Percentiles rank a stretch among this genome's conserved stretches.
These are phyloP conservation scores for Fusarium nodosum DNA, from an alignment of 2,329 filamentous ascomycete genomes.

Conservation along the genomic window DNA sequence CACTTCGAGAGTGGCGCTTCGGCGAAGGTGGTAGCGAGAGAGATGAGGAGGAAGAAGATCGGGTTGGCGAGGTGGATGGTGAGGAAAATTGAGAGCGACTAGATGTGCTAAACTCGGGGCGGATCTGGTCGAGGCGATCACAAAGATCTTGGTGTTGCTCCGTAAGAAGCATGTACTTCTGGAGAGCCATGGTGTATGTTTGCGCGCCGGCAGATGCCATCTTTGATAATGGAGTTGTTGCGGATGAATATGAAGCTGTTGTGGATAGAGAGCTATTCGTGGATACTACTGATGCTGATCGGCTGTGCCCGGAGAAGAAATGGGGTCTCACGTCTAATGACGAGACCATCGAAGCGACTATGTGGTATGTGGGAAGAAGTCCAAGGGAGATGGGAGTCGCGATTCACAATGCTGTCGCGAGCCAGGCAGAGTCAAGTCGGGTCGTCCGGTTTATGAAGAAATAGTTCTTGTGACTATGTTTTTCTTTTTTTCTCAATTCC, in stretches of 20 bases:
- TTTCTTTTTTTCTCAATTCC: background rate
- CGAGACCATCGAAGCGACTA: constrained; percentile 53
- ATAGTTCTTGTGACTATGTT: constrained; percentile 24
- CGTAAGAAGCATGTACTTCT: constrained; percentile 67
- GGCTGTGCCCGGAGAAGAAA: constrained; percentile 46
- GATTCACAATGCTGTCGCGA: constrained; percentile 28
- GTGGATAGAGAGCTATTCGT: constrained; percentile 27
- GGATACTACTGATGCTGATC: constrained; percentile 42
- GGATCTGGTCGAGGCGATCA: constrained; percentile 65
- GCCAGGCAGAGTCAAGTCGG: constrained; percentile 7
- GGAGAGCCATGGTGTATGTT: constrained; percentile 63
- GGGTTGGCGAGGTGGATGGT: constrained; percentile 71
- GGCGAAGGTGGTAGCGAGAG: constrained; percentile 65
- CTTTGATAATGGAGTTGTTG: constrained; percentile 30
- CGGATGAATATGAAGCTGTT: constrained; percentile 13
- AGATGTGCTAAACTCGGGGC: constrained; percentile 55
- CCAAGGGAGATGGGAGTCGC: constrained; percentile 14
- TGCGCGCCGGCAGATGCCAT: constrained; percentile 51
- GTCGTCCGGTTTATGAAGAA: constrained; percentile 6
- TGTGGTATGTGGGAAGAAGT: constrained; percentile 15
- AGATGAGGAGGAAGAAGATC: constrained; percentile 62
- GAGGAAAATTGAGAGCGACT: constrained; percentile 60
- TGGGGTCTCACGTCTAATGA: constrained; percentile 50
- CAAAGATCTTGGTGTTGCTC: constrained; percentile 68
- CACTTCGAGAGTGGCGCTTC: constrained; percentile 57